Conservation (phyloP, 345 rosid genomes). For the Zanthoxylum bungeanum region DNA sequence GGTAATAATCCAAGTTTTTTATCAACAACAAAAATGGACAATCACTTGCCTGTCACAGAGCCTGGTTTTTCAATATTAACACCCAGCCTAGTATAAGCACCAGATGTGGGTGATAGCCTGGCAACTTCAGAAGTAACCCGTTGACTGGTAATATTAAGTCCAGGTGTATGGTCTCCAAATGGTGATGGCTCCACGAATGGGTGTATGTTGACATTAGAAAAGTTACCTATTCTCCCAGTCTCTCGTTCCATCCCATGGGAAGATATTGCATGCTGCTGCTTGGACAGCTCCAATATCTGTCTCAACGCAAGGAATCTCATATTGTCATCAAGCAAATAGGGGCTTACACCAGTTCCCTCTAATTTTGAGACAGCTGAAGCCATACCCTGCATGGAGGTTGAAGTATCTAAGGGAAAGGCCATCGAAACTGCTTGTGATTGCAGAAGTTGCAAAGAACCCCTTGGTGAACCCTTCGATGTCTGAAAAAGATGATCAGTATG, state of each 20-base stretch:
- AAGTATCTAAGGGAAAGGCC: slow-evolving; percentile 20
- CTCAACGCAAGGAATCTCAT: slow-evolving; percentile 39
- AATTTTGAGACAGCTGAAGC: slow-evolving; percentile 19
- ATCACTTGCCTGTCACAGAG: slow-evolving; percentile 23
- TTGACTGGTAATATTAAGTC: slow-evolving; percentile 10
- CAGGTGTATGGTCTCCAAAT: slow-evolving; percentile 21
- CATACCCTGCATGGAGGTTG: slow-evolving; percentile 17
- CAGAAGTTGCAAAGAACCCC: slow-evolving; percentile 16
- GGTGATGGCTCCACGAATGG: slow-evolving; percentile 26
- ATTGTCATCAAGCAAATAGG: slow-evolving; percentile 36
- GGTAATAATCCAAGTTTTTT: slow-evolving; percentile 4
- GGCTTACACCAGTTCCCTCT: slow-evolving; percentile 12
- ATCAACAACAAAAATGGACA: slow-evolving; percentile 1
- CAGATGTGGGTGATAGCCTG: slow-evolving; percentile 6
- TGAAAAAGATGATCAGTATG: slow-evolving; percentile 18
- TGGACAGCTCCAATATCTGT: slow-evolving; percentile 42
- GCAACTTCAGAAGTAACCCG: slow-evolving; percentile 23
- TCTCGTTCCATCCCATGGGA: slow-evolving; percentile 26
- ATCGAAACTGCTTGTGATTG: slow-evolving; percentile 23
- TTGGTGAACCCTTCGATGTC: slow-evolving; percentile 16
- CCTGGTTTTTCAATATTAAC: slow-evolving; percentile 12
- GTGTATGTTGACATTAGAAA: slow-evolving; percentile 20
- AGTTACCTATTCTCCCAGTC: slow-evolving; percentile 15
- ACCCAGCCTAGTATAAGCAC: slow-evolving; percentile 20
- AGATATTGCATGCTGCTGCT: slow-evolving; percentile 33